Base-by-base conservation (phyloP, 768 basidiomycete species). In the Hericium alpestre region DNA sequence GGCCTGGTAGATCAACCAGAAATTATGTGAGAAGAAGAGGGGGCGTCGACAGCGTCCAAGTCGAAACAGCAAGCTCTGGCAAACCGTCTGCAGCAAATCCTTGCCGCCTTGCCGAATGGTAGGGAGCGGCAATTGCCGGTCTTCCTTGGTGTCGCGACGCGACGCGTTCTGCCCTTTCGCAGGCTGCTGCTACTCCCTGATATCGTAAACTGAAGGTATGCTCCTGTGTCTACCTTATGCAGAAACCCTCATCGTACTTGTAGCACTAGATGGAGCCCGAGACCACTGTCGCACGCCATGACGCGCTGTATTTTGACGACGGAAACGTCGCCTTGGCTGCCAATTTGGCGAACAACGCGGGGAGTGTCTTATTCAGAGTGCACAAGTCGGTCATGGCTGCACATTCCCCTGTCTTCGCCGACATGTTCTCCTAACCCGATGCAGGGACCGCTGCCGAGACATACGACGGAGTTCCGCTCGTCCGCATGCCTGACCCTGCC, bases 391-490 rank as follows among this genome's bases (percentile, higher is more conserved):
- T 46, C n/a, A n/a, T 46, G 43, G 43, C 43, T 11, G 20, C n/a
- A 46, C 43, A 46, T n/a, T 46, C 43, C 43, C 43, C 43, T 46
- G 43, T 46, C 43, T 46, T 46, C 43, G 11, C n/a, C n/a, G 43
- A 46, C 20, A 46, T 46, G 43, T 46, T 46, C 20, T n/a, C n/a
- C 20, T 46, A 20, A 2, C 43, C 18, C 7, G 18, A n/a, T 46
- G 16, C 39, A 40, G 58, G 56, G 12, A 20, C 12, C 46, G 41
- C 65, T 10, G 56, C 53, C 25, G 68, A 70, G 57, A 37, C 48
- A 37, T 70, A 68, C 57, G 68, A 65, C 57, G 67, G 65, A n/a
- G 64, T 61, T 37, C 54, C 63, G 47, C 64, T 67, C 54, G 64
- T 70, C 18, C 57, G 67, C 55, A 67, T 68, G 64, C 68, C 61